Base-by-base conservation (phyloP, 225 moss, liverwort and hornwort species). In the Asterella californica region DNA sequence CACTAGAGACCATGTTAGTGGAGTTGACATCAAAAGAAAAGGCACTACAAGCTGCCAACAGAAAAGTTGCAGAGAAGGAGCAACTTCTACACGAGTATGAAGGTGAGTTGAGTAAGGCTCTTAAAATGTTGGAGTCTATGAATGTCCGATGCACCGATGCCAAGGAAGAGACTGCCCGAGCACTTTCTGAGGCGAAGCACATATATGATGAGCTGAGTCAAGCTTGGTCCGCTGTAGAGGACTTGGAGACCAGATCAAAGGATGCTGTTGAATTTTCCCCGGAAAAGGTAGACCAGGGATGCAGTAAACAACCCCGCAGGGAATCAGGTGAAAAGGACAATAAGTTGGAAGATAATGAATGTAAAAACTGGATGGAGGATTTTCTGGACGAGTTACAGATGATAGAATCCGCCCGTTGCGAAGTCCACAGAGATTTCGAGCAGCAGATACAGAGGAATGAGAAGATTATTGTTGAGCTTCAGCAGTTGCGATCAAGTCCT, bases 11-110 rank as follows among this genome's bases (percentile, higher is more conserved):
- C 45, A 75, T 86, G 67, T 72, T 83, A 34, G 75, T 70, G 34
- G 81, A 86, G 55, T 42, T 86, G 52, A 79, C 81, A n/a, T 25
- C 79, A 65, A 86, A 81, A 79, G 81, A 83, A 47, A 75, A 76
- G 25, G 82, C 79, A 30, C 63, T 84, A 50, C 72, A 84, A 46
- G 79, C 24, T 69, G 84, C 84, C 2, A 80, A 82, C 15, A 76
- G 63, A 62, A 80, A 62, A 68, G 72, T 87, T 84, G 83, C 81
- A 62, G 76, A 84, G 48, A 87, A 82, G 80, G 81, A 82, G 77
- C 54, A 84, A 24, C 84, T 82, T 57, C 72, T 87, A 10, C 71
- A 78, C 45, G 61, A 76, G 55, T 84, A 87, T 47, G 68, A 75
- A 34, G 79, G 74, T 12, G 79, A 84, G 62, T 33, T 84, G 52